These are phyloP conservation scores for Aspergillus transmontanensis DNA, from an alignment of 2,329 filamentous ascomycete species.

Conservation along the genomic window DNA sequence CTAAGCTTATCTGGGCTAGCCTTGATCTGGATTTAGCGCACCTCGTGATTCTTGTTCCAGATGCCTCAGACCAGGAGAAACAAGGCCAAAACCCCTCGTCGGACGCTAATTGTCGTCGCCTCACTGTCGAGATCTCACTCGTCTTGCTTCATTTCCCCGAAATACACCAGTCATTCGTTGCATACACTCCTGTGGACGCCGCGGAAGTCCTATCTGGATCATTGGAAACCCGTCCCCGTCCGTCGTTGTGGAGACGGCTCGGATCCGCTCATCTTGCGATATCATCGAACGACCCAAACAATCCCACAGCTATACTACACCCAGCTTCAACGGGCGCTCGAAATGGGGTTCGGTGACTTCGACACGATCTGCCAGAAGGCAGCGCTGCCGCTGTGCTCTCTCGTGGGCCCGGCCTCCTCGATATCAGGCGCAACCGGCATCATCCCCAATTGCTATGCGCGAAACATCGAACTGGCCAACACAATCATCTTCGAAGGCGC, in stretches of 20 bases:
- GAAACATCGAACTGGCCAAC: constrained; percentile 94
- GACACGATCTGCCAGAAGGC: constrained; percentile 80
- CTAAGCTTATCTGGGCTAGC: constrained; percentile 15
- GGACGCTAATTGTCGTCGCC: constrained; percentile 1
- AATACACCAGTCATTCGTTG: constrained; percentile 4
- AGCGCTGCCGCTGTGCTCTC: constrained; percentile 81
- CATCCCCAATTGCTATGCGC: constrained; percentile 86
- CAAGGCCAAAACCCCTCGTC: constrained; percentile 10
- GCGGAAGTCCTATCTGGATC: constrained; percentile 15
- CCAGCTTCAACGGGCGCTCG: not conserved
- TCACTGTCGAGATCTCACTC: not conserved
- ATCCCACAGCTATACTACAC: constrained; percentile 38
- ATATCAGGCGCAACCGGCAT: constrained; percentile 76
- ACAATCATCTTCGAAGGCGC: constrained; percentile 98
- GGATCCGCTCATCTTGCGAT: constrained; percentile 24
- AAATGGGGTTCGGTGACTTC: constrained; percentile 87
- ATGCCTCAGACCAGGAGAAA: constrained; percentile 11
- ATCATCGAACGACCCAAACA: constrained; percentile 24
- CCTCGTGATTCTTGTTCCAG: constrained; percentile 31
- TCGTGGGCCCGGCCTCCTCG: constrained; percentile 68
- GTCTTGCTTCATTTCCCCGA: not conserved
- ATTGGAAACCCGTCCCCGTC: constrained; percentile 24
- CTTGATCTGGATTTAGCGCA: constrained; percentile 20
- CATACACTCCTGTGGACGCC: constrained; percentile 2
- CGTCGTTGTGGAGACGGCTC: constrained; percentile 37